Base-by-base conservation (phyloP, 139 green algal genomes). In the Haematococcus sp. region DNA sequence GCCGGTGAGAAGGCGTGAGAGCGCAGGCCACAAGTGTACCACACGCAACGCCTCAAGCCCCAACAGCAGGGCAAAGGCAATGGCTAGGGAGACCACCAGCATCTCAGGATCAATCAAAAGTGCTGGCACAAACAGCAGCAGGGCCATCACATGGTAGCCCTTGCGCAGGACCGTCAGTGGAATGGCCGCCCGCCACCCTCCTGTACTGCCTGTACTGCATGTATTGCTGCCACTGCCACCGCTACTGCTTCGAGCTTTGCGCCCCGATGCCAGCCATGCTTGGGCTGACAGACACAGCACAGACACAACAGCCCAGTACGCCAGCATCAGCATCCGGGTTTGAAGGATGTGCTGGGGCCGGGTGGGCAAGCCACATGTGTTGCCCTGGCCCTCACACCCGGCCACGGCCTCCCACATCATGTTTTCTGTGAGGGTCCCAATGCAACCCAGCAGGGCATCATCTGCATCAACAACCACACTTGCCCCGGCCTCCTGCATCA, bases 81-180 rank as follows among this genome's bases (percentile, higher is more conserved):
- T 74, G 0, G 64, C 76, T 70, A 82, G 52, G 20, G 76, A 82
- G 5, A 16, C 61, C 22, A 63, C 76, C 70, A 96, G 83, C 71
- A 96, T 83, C 56, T 76, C 76, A 31, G 81, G 81, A 75, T 94
- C 88, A 58, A 75, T 49, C 25, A 91, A 71, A 33, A 93, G 86
- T 2, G 83, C 84, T 0, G 91, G 91, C 16, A 88, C 58, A 77
- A 96, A 96, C 31, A 96, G 84, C 32, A 78, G 63, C 2, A 90
- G 63, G 1, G 88, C 89, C 44, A 96, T 66, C 22, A 94, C 60
- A 67, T 96, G 91, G 76, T 94, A 96, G 15, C 86, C 91, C 82
- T 95, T 93, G 60, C 89, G 80, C 60, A 88, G 67, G 40, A 83
- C 60, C 40, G 80, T 83, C 20, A 66, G 19, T 19, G 43, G 49